Conservation (phyloP, 2,329 filamentous ascomycete genomes). For the Monilinia polystroma region DNA sequence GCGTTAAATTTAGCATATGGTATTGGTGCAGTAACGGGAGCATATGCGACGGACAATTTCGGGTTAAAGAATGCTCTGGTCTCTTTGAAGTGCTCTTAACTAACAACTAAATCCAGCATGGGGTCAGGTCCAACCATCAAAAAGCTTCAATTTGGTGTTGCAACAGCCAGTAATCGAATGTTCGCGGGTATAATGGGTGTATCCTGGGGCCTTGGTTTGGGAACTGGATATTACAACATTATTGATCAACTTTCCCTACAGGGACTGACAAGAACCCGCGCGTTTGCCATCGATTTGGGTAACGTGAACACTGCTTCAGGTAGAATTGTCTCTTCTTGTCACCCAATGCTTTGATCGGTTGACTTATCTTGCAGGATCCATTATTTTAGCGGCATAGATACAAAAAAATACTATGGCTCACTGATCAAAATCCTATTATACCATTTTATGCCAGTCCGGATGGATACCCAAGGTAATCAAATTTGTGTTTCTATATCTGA, state of each 20-base stretch:
- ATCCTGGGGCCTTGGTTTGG: conserved; percentile 15
- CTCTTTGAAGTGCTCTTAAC: background rate
- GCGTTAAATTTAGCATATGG: conserved; percentile 18
- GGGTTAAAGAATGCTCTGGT: background rate
- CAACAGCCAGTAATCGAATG: conserved; percentile 13
- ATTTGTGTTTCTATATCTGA: background rate
- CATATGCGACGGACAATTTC: conserved; percentile 17
- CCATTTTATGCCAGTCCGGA: conserved; percentile 26
- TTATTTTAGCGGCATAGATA: conserved; percentile 33
- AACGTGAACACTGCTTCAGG: conserved; percentile 27
- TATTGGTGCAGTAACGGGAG: conserved; percentile 11
- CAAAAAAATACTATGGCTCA: conserved; percentile 29
- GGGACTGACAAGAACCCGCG: conserved; percentile 29
- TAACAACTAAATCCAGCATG: conserved; percentile 1
- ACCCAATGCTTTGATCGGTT: background rate
- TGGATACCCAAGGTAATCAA: conserved; percentile 22
- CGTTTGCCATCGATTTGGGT: conserved; percentile 29
- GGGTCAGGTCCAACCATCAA: conserved; percentile 17
- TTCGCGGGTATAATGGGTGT: conserved; percentile 26
- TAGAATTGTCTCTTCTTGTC: background rate
- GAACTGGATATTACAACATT: conserved; percentile 27
- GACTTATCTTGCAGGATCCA: conserved; percentile 24
- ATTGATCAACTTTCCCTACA: conserved; percentile 27
- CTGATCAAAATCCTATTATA: conserved; percentile 30
- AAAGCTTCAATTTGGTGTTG: conserved; percentile 24